Evolutionary conservation across 108 stramenopile species (phyloP), one percentile per base, ranked within the genome.

Genomic region (Stephanodiscus triporus): DNA sequence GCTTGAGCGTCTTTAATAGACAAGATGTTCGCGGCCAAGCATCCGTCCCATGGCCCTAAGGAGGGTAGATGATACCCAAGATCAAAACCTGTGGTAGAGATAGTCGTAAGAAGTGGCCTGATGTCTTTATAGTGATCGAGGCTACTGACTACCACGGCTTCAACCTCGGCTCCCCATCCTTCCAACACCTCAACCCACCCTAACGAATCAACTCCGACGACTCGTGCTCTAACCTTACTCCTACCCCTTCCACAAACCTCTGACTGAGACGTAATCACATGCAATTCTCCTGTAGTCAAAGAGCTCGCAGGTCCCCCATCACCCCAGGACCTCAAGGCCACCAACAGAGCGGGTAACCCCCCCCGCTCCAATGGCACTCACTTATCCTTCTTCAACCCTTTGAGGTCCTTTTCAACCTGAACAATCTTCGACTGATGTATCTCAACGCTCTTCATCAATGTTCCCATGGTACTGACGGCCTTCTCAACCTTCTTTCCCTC

Each of bases 131-230:
- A 50, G 4, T 56, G 11, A 26, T 26, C 23, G 8, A 11, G 11
- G 11, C 55, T 26, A 56, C 55, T 24, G 23, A 56, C 55, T 24
- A 56, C 2, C 55, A 56, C 9, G 17, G 49, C 23, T 56, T 56
- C 23, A 26, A 56, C 23, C 11, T 26, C 8, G 11, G 23, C 19
- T 24, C 55, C 55, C 55, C 55, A 56, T 24, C 20, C 11, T 24
- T 24, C 55, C 26, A 24, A 20, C 11, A 24, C 55, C 24, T 56
- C 55, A 56, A 56, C 23, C 55, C 55, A 56, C 20, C 23, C 55
- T 24, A 56, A 56, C 8, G 55, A 56, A 22, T 11, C 6, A 26
- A 11, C 55, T 6, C 55, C 55, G 19, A 26, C 55, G 4, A 56
- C 24, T 24, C 55, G 19, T 5, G 23, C 24, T 7, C 24, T 22